Conservation (phyloP, 331 rosid species). For the Acacia concinna region DNA sequence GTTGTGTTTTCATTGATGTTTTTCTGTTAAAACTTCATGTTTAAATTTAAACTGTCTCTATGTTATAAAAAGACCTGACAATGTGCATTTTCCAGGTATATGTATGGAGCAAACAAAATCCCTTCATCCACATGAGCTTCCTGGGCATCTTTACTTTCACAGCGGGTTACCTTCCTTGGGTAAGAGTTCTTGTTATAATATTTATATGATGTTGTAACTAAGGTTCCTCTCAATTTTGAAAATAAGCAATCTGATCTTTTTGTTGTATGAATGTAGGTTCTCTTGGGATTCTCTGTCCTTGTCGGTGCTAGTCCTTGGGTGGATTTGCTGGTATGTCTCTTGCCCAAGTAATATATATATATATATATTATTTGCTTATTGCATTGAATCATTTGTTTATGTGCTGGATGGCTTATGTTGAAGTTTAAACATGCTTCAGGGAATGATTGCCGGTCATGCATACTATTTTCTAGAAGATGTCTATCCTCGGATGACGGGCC, state of each 20-base stretch:
- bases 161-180: conserved; percentile 98
- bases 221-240: background rate
- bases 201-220: background rate
- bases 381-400: background rate
- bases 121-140: conserved; percentile 94
- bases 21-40: conserved; percentile 8
- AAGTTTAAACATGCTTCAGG: conserved; percentile 36
- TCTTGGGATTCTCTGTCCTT: conserved; percentile 66
- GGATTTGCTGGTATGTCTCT: conserved; percentile 59
- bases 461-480: conserved; percentile 76
- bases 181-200: conserved; percentile 31
- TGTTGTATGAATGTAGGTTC: conserved; percentile 47
- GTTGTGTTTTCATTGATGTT: conserved; percentile 9
- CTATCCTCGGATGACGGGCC: conserved; percentile 66
- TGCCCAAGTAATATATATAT: background rate
- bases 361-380: background rate
- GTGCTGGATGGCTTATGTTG: background rate
- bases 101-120: conserved; percentile 99
- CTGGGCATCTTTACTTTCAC: conserved; percentile 92
- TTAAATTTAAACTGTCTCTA: background rate
- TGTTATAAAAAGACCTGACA: conserved; percentile 1
- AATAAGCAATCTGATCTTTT: background rate
- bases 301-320: conserved; percentile 82
- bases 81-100: conserved; percentile 60
- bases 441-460: conserved; percentile 82